phyloP scores from a whole-genome alignment of 1,284 basidiomycete genomes.

The Tausonia pullulans region DNA sequence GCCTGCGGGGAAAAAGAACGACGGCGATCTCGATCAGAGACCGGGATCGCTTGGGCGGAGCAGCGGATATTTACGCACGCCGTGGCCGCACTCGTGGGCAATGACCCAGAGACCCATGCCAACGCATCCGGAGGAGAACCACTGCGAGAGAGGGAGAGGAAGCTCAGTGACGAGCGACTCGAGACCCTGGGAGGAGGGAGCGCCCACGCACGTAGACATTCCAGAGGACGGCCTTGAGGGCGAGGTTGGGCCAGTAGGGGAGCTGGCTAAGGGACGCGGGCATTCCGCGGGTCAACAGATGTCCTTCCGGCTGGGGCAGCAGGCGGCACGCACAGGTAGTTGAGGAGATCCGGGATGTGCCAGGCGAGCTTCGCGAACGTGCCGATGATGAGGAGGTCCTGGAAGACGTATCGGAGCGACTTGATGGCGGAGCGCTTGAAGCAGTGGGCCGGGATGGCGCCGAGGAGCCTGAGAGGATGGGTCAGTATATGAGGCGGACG shows the following conservation, averaged over 20 bases:
- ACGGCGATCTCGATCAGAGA: not conserved
- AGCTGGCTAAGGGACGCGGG: conserved; percentile 1
- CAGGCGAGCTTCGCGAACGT: conserved; percentile 2
- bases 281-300: not conserved
- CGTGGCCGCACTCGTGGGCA: conserved; percentile 69
- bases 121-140: conserved; percentile 72
- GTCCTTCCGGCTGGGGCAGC: not conserved
- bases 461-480: not conserved
- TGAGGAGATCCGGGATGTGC: conserved; percentile 11
- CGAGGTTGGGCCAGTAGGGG: conserved; percentile 6
- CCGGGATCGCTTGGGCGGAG: not conserved
- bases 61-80: conserved; percentile 30
- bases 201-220: conserved; percentile 45
- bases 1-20: conserved; percentile 32
- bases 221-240: conserved; percentile 53
- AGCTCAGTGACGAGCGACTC: no score
- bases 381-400: conserved; percentile 14
- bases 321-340: conserved; percentile 2
- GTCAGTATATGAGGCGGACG: not conserved
- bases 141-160: conserved; percentile 17
- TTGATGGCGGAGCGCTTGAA: conserved; percentile 15
- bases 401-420: conserved; percentile 14
- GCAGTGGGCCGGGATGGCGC: conserved; percentile 6
- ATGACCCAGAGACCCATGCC: conserved; percentile 58
- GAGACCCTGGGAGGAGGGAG: no score